These are phyloP conservation scores for Fulvia fulva DNA, from an alignment of 2,329 filamentous ascomycete species.

Conservation along the genomic window DNA sequence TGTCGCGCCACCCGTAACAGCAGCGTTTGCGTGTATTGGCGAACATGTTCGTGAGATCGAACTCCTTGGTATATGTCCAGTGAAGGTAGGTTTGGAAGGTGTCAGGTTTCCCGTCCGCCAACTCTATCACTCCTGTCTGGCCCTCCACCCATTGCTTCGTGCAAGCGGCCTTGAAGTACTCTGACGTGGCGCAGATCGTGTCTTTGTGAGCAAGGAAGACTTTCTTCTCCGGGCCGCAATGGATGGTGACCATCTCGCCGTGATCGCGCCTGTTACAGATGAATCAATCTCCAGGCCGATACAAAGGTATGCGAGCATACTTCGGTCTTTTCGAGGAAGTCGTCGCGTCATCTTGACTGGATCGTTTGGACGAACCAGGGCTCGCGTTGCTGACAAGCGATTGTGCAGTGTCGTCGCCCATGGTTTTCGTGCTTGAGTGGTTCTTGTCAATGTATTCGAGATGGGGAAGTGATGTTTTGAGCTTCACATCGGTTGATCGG, in stretches of 20 bases:
- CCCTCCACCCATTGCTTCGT: constrained; percentile 1
- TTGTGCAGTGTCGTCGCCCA: no score
- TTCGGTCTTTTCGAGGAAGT: not conserved
- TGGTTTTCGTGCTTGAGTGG: no score
- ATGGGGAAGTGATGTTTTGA: no score
- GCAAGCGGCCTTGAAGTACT: constrained; percentile 10
- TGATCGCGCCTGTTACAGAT: not conserved
- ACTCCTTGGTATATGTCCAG: constrained; percentile 10
- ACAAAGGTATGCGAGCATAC: no score
- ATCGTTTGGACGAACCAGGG: no score
- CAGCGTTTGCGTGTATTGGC: no score
- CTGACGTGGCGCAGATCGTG: constrained; percentile 3
- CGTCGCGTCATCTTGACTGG: not conserved
- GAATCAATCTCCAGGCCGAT: no score
- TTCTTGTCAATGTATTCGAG: not conserved
- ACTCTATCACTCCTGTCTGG: constrained; percentile 3
- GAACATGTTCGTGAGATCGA: no score
- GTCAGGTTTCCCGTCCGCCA: constrained; percentile 1
- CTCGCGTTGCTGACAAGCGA: no score
- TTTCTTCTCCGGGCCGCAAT: not conserved
- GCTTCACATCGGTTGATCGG: no score
- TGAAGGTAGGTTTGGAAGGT: constrained; percentile 7
- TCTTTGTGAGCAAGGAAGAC: constrained; percentile 7
- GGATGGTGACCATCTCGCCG: not conserved
- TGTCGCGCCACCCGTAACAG: not conserved